phyloP scores from a whole-genome alignment of 768 basidiomycete species.

The Terana coerulea region DNA sequence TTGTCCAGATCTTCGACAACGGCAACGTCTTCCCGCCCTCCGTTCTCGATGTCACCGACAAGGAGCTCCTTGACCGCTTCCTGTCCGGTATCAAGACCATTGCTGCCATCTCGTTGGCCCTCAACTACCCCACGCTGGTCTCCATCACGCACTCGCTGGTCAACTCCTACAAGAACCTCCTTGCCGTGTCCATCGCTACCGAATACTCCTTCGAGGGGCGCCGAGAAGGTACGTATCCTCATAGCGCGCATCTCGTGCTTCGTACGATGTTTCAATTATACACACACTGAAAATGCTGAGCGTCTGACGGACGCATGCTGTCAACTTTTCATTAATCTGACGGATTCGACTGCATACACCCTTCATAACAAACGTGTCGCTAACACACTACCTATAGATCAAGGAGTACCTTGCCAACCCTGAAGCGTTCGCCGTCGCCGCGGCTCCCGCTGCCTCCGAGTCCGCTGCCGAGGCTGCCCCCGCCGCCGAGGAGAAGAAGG shows the following conservation, averaged over 20 bases:
- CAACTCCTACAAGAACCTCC: conserved; percentile 98
- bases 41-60: conserved; percentile 92
- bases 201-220: conserved; percentile 93
- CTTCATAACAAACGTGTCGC: conserved; percentile 19
- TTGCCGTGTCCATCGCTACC: conserved; percentile 84
- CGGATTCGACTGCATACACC: conserved; percentile 8
- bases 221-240: conserved; percentile 71
- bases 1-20: conserved; percentile 93
- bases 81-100: conserved; percentile 91
- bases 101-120: conserved; percentile 91
- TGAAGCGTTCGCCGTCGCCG: conserved; percentile 90
- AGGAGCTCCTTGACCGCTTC: conserved; percentile 90
- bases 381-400: conserved; percentile 48
- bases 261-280: conserved; percentile 30
- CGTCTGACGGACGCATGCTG: conserved; percentile 40
- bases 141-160: conserved; percentile 94
- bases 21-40: conserved; percentile 88
- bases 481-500: conserved; percentile 56
- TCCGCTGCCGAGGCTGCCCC: conserved; percentile 50
- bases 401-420: conserved; percentile 98
- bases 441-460: conserved; percentile 53
- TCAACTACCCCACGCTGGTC: conserved; percentile 94
- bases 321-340: conserved; percentile 24
- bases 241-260: conserved; percentile 20
- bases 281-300: conserved; percentile 89